Base-by-base conservation (phyloP, 1,139 yeast species). In the Saccharomyces hybrid region DNA sequence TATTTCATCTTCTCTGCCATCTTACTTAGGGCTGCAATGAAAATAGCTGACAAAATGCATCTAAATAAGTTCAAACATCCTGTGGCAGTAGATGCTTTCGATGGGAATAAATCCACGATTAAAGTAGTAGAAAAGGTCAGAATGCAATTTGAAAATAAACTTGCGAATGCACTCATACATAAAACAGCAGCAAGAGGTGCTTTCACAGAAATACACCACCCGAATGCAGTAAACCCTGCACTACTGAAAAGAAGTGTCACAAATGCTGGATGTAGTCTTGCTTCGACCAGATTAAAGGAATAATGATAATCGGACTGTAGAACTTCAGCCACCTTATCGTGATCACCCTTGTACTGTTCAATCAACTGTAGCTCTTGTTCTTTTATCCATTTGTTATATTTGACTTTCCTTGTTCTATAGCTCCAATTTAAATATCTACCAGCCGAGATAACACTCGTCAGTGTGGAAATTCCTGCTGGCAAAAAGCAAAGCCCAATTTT, bases 401-500 rank as follows among this genome's bases (percentile, higher is more conserved):
- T 53, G 1, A 50, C 52, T 46, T 57, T 53, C 13, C 61, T 55
- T 32, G 62, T 66, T 52, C 65, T 71, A 63, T 80, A 82, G 48
- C 69, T 64, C 67, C 70, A 70, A 60, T 83, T 84, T 51, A 82
- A 58, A 2, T 76, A 48, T 53, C 71, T 69, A 0, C 87, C 87
- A 5, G 78, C 71, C 0, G 66, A 49, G 0, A 82, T 58, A 0
- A 85, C 75, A 7, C 85, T 83, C 1, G 71, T 51, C 14, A 81
- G 65, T 0, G 83, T 76, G 14, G 83, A 84, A n/a, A 76, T 52
- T 3, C 88, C 87, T 0, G 82, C 77, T 1, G 85, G 80, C 48
- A 83, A 66, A 62, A 76, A 88, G 49, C 88, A 81, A 27, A 83
- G 65, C 1, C 95, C 95, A 47, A 86, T 76, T 42, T 79, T 74